Evolutionary conservation across 768 basidiomycete genomes (phyloP).

Genomic region (Pleurotus giganteus): DNA sequence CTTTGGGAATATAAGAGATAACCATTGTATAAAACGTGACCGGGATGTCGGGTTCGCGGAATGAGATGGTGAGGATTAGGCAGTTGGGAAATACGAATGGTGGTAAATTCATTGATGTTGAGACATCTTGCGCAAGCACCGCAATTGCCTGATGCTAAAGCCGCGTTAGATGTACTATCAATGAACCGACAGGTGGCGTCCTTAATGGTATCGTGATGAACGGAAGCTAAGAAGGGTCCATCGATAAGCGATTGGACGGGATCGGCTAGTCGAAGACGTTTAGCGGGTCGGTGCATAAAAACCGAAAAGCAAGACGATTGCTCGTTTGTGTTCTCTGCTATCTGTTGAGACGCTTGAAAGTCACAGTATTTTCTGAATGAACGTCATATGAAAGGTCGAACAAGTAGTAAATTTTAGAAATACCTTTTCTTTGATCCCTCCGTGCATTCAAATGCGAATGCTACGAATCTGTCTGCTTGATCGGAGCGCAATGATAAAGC

Average conservation of each 20-base stretch:
- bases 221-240: neutral
- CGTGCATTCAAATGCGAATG: too few relatives aligned
- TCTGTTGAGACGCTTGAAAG: neutral
- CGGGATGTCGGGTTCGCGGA: neutral
- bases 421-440: too few relatives aligned
- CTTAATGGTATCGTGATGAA: neutral
- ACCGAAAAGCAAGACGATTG: neutral
- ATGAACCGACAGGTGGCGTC: neutral
- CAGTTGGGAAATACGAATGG: neutral
- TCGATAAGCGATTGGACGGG: neutral
- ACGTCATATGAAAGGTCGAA: neutral
- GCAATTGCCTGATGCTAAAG: neutral
- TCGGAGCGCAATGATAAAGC: too few relatives aligned
- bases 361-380: neutral
- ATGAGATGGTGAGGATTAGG: constrained; percentile 5
- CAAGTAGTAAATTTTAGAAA: too few relatives aligned
- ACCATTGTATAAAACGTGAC: constrained; percentile 2
- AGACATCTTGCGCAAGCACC: neutral
- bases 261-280: neutral
- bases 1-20: constrained; percentile 5
- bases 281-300: neutral
- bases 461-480: too few relatives aligned
- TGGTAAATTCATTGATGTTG: neutral
- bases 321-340: neutral
- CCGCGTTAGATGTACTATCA: neutral